Base-by-base conservation (phyloP, 2,329 filamentous ascomycete genomes). In the Fusarium cyanostomum region DNA sequence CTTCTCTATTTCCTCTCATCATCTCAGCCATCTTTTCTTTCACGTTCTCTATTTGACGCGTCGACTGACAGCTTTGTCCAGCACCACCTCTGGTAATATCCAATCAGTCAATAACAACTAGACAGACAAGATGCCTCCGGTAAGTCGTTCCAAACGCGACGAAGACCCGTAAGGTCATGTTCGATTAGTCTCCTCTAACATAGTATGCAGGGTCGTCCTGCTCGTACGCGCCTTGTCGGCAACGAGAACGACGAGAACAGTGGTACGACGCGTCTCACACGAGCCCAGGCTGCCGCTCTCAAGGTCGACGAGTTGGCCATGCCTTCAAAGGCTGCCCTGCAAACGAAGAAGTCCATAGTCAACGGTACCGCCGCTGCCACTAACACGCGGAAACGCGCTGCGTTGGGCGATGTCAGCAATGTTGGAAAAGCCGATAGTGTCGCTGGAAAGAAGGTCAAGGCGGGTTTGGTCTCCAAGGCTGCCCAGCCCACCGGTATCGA, bases 181-280 rank as follows among this genome's bases (percentile, higher is more conserved):
- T 37, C 11, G 28, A 42, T 52, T 34, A 35, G 16, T 8, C 7
- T 15, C 10, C 48, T 49, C 62, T 69, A 56, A 69, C 62, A 37
- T 49, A 35, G 16, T 37, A 35, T 51, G 21, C 82, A 82, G 90
- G 86, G 84, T 82, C 90, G 91, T 79, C 82, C 86, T 75, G 83
- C 88, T 73, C 87, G 90, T 79, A 86, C 88, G 76, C 90, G 93
- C 80, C 86, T 88, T 76, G 85, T 90, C 72, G 90, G 90, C 67
- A 95, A 96, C 78, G 94, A 97, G 83, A 97, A 97, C 76, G 94
- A 97, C 77, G 95, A 97, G 82, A 96, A 97, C 77, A 86, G 79
- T 66, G 80, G 83, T 57, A 88, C 91, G 61, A 92, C 91, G 80
- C 92, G 94, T 80, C 82, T 97, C 76, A 98, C 95, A 72, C 88